Conservation (phyloP, 2,329 filamentous ascomycete species). For the Onygenales sp. region DNA sequence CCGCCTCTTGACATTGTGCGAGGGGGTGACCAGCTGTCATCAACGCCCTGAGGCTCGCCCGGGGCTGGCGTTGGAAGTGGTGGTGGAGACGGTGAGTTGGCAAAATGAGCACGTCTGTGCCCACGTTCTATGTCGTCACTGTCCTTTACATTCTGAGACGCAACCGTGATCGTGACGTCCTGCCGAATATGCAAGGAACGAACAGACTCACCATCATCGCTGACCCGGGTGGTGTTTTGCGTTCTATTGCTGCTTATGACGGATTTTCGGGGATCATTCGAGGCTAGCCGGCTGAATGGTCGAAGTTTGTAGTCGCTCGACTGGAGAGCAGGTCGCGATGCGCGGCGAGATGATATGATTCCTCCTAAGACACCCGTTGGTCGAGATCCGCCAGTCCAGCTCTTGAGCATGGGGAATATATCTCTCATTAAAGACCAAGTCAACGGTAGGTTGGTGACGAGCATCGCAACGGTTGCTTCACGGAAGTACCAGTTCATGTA, state of each 20-base stretch:
- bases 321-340: constrained; percentile 13
- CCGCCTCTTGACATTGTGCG: not conserved
- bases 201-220: constrained; percentile 24
- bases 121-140: not conserved
- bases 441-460: constrained; percentile 44
- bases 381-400: constrained; percentile 30
- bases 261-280: constrained; percentile 12
- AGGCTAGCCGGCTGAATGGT: constrained; percentile 19
- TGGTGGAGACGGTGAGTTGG: not conserved
- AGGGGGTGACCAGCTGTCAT: not conserved
- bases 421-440: constrained; percentile 44
- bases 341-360: not conserved
- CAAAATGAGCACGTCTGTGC: not conserved
- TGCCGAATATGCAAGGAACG: constrained; percentile 29
- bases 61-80: not conserved
- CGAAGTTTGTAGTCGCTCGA: constrained; percentile 23
- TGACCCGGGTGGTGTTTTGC: constrained; percentile 14
- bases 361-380: constrained; percentile 21
- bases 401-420: constrained; percentile 35
- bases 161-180: constrained; percentile 27
- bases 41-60: too few species aligned
- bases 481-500: constrained; percentile 42
- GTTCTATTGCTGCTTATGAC: constrained; percentile 21
- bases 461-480: constrained; percentile 34
- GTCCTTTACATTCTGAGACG: constrained; percentile 4